Evolutionary conservation across 805 yeast species (phyloP).

Genomic region (Myxozyma vanderwaltii): DNA sequence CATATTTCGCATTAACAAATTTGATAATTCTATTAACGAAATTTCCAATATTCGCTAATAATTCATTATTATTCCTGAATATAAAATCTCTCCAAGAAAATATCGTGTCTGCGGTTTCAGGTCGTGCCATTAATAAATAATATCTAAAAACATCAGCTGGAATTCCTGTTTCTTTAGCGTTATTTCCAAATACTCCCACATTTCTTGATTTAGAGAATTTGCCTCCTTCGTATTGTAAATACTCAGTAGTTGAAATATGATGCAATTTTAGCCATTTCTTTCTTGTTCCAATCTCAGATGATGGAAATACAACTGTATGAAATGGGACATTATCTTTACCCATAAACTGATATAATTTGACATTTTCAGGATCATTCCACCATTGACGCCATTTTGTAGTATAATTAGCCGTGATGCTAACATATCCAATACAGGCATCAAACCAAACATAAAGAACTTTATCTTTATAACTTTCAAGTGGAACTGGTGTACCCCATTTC

Average conservation of each 20-base stretch:
- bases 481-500: conserved; percentile 98
- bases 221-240: conserved; percentile 96
- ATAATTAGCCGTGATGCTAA: conserved; percentile 94
- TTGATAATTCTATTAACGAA: conserved; percentile 92
- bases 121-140: conserved; percentile 87
- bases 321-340: conserved; percentile 99
- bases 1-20: conserved; percentile 85
- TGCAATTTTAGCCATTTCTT: conserved; percentile 89
- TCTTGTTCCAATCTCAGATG: conserved; percentile 82
- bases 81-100: conserved; percentile 96
- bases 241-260: conserved; percentile 88
- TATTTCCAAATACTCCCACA: conserved; percentile 97
- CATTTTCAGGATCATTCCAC: conserved; percentile 95
- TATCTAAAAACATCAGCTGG: conserved; percentile 97
- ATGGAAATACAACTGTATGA: conserved; percentile 98
- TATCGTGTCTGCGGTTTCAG: conserved; percentile 94
- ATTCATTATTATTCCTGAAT: conserved; percentile 87
- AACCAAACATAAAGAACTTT: conserved; percentile 98
- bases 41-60: conserved; percentile 94
- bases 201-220: conserved; percentile 98
- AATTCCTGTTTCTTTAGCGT: conserved; percentile 90
- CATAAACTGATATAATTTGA: conserved; percentile 92
- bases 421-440: conserved; percentile 96
- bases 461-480: conserved; percentile 77
- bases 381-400: conserved; percentile 78